Percentiles rank a stretch among this genome's conserved stretches.
phyloP scores from a whole-genome alignment of 345 rosid species.

The Cardamine chenopodiifolia region DNA sequence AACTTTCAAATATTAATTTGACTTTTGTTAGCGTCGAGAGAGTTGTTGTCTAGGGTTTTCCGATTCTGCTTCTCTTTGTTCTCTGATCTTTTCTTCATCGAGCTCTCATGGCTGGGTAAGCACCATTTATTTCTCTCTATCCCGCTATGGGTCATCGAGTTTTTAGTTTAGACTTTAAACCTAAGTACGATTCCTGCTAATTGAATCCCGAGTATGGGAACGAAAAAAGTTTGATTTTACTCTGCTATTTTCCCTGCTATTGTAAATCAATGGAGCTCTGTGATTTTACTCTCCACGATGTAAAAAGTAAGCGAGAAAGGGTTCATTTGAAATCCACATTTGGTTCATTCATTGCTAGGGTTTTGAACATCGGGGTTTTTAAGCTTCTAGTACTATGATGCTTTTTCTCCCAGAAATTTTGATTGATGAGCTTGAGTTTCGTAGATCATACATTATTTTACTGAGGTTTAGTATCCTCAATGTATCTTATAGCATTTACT shows the following conservation, averaged over 20 bases:
- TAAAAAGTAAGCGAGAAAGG: background rate
- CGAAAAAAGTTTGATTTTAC: slow-evolving; percentile 12
- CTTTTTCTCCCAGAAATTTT: background rate
- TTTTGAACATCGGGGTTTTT: background rate
- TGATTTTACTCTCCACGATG: background rate
- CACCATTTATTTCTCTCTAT: background rate
- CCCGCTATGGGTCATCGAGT: background rate
- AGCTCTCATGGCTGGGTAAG: slow-evolving; percentile 49
- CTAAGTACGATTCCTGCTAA: background rate
- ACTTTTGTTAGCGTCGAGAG: slow-evolving; percentile 15
- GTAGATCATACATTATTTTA: background rate
- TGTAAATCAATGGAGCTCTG: slow-evolving; percentile 2
- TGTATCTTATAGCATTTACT: background rate
- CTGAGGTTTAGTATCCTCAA: background rate
- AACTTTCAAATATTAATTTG: background rate
- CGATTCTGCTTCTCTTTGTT: slow-evolving; percentile 10
- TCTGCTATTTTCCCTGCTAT: background rate
- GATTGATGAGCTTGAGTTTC: slow-evolving; percentile 7
- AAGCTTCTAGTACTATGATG: background rate
- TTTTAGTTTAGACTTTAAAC: background rate
- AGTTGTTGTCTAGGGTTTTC: slow-evolving; percentile 29
- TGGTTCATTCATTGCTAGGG: slow-evolving; percentile 15
- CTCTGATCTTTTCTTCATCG: slow-evolving; percentile 24
- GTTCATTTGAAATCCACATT: background rate
- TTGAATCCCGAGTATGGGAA: background rate